These are phyloP conservation scores for Diaporthe sp. DNA, from an alignment of 2,329 filamentous ascomycete genomes.

Conservation along the genomic window DNA sequence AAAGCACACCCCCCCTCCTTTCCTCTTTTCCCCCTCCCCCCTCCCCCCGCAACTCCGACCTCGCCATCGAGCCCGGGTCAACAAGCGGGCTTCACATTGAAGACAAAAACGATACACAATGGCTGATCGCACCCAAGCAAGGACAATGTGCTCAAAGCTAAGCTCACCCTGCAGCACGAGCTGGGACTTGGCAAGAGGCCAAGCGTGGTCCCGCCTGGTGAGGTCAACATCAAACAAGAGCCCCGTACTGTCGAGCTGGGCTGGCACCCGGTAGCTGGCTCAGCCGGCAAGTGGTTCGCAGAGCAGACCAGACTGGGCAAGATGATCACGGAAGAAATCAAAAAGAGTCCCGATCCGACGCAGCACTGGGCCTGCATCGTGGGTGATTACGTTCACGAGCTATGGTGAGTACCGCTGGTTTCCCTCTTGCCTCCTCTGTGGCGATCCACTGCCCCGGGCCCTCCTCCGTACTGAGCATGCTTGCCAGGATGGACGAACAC, in stretches of 20 bases:
- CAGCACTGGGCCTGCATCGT: slow-evolving; percentile 72
- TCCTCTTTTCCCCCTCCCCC: too few relatives aligned
- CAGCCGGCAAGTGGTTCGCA: slow-evolving; percentile 70
- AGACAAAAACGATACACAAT: not conserved
- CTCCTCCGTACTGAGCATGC: not conserved
- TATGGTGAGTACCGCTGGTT: slow-evolving; percentile 54
- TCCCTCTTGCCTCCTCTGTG: not conserved
- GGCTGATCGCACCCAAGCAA: slow-evolving; percentile 38
- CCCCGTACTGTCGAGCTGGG: slow-evolving; percentile 64
- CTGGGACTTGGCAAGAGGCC: slow-evolving; percentile 58
- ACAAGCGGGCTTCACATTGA: not conserved
- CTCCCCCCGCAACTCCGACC: not conserved
- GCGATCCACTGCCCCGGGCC: not conserved
- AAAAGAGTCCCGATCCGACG: slow-evolving; percentile 68
- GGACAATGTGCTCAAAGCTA: slow-evolving; percentile 54
- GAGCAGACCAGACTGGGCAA: slow-evolving; percentile 67
- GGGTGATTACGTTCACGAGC: slow-evolving; percentile 66
- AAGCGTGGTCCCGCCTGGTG: slow-evolving; percentile 56
- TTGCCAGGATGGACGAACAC: slow-evolving; percentile 57
- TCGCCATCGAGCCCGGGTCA: not conserved
- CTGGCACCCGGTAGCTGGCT: slow-evolving; percentile 70
- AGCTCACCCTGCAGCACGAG: slow-evolving; percentile 55
- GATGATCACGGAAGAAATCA: slow-evolving; percentile 67
- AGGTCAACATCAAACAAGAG: slow-evolving; percentile 52
- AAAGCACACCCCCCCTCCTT: not conserved